Evolutionary conservation across 345 rosid genomes (phyloP).

Genomic region (Salix viminalis): DNA sequence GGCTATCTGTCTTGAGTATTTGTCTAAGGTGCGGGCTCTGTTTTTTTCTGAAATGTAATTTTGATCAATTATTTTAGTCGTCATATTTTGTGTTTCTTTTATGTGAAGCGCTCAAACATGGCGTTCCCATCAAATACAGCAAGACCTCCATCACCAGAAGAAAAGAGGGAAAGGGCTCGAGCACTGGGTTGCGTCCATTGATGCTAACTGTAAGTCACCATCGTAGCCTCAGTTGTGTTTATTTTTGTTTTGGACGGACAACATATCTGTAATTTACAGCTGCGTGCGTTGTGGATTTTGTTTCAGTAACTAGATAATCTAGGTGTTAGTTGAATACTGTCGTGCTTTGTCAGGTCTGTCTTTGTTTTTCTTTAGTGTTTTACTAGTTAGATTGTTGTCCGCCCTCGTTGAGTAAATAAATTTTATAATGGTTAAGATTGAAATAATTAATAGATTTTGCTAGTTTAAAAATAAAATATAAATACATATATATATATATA

Average conservation of each 20-base stretch:
- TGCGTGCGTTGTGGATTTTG: neutral
- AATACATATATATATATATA: too few relatives aligned
- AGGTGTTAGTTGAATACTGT: neutral
- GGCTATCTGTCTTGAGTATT: neutral
- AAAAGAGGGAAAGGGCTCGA: constrained; percentile 64
- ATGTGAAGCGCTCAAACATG: constrained; percentile 47
- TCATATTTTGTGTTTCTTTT: neutral
- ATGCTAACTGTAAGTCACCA: neutral
- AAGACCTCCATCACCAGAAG: constrained; percentile 63
- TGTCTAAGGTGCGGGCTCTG: neutral
- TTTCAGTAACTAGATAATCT: neutral
- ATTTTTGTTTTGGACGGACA: neutral
- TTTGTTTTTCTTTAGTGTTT: too few relatives aligned
- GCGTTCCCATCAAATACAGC: constrained; percentile 52
- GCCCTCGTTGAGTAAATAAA: too few relatives aligned
- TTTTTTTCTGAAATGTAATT: neutral
- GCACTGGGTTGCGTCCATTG: constrained; percentile 39
- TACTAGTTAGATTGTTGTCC: too few relatives aligned
- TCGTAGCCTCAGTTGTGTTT: neutral
- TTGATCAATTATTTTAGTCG: neutral
- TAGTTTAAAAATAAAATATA: too few relatives aligned
- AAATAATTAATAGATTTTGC: too few relatives aligned
- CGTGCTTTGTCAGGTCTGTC: neutral
- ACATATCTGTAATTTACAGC: neutral
- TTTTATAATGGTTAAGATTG: too few relatives aligned